Evolutionary conservation across 331 rosid genomes (phyloP).

Genomic region (Malus hybrid): DNA sequence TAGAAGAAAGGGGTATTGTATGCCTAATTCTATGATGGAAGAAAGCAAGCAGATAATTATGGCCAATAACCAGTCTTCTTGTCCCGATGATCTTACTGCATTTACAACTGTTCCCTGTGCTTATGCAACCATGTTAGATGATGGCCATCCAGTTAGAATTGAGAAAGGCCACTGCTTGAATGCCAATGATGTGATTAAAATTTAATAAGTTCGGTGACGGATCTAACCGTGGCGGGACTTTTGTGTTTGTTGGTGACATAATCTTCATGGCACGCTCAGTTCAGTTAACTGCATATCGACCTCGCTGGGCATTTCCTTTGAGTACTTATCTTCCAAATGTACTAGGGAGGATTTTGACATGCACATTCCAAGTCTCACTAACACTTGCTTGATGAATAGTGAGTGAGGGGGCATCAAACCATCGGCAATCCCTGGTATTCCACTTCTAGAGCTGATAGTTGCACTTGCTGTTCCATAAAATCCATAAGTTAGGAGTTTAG

Average conservation of each 20-base stretch:
- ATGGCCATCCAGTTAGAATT: slow-evolving; percentile 22
- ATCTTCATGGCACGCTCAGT: slow-evolving; percentile 70
- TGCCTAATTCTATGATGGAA: slow-evolving; percentile 45
- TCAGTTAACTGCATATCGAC: slow-evolving; percentile 59
- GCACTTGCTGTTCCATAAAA: no score
- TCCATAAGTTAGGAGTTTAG: no score
- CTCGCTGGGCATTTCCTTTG: slow-evolving; percentile 47
- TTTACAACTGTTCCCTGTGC: slow-evolving; percentile 44
- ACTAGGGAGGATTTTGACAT: not conserved
- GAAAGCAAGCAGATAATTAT: slow-evolving; percentile 30
- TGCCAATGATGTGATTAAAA: slow-evolving; percentile 49
- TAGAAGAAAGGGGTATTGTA: slow-evolving; percentile 54
- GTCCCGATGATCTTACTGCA: slow-evolving; percentile 45
- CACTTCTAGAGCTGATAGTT: no score
- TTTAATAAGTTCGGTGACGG: slow-evolving; percentile 53
- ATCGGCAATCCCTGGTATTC: no score
- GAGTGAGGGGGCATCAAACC: no score
- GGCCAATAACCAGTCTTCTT: slow-evolving; percentile 30
- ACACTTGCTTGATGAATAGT: no score
- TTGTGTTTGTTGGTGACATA: slow-evolving; percentile 66
- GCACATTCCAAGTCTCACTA: no score
- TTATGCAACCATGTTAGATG: slow-evolving; percentile 12
- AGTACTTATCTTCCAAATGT: slow-evolving; percentile 2
- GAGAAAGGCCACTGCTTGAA: slow-evolving; percentile 50
- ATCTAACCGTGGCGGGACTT: slow-evolving; percentile 44